These are phyloP conservation scores for Suillus subluteus DNA, from an alignment of 768 basidiomycete genomes.

Conservation along the genomic window DNA sequence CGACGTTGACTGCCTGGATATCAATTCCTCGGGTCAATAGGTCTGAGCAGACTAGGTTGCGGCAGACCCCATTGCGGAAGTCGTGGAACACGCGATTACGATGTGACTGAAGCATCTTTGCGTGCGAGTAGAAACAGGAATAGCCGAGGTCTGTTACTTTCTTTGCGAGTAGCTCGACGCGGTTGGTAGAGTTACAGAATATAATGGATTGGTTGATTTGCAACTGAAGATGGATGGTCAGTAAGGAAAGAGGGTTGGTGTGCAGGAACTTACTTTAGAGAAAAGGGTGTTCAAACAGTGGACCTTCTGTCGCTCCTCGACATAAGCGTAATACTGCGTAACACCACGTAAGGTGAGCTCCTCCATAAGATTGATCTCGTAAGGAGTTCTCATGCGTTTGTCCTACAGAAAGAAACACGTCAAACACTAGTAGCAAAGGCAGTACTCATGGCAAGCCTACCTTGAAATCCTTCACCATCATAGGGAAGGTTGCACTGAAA, in stretches of 20 bases:
- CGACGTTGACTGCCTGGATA: constrained; percentile 99
- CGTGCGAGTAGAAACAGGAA: constrained; percentile 99
- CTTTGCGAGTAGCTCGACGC: constrained; percentile 98
- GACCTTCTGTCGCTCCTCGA: constrained; percentile 99
- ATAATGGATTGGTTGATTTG: constrained; percentile 99
- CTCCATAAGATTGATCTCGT: constrained; percentile 99
- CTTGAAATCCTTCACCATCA: constrained; percentile 99
- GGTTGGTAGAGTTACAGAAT: constrained; percentile 99
- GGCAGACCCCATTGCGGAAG: constrained; percentile 97
- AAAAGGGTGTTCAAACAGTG: constrained; percentile 99
- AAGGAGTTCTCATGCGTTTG: constrained; percentile 94
- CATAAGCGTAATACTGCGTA: constrained; percentile 99
- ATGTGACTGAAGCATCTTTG: constrained; percentile 98
- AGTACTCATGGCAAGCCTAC: constrained; percentile 40
- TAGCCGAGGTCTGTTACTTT: constrained; percentile 99
- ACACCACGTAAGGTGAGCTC: constrained; percentile 98
- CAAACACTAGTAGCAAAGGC: constrained; percentile 17
- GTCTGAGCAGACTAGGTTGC: constrained; percentile 98
- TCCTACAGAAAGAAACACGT: constrained; percentile 53
- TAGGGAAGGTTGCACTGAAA: constrained; percentile 98
- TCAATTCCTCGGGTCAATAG: constrained; percentile 98
- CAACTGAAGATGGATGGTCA: constrained; percentile 53
- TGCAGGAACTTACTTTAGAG: constrained; percentile 70
- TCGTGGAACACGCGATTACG: constrained; percentile 99
- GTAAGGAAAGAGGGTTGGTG: neutral